phyloP scores from a whole-genome alignment of 108 stramenopile species.

The Cyclotella choctawhatcheeana region DNA sequence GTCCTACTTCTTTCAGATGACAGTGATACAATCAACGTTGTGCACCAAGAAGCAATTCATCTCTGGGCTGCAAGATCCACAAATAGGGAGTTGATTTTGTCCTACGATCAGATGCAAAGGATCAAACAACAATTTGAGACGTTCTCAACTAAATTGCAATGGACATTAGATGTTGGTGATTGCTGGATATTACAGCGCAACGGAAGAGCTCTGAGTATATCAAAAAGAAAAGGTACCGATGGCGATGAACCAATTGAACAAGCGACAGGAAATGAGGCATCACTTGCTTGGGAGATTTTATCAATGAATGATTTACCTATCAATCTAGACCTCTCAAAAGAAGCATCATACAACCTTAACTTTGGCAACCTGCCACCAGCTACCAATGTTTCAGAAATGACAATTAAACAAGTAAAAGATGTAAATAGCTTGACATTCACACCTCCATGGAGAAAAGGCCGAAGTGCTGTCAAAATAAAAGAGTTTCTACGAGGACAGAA shows the following conservation, averaged over 20 bases:
- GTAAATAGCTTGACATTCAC: slow-evolving; percentile 48
- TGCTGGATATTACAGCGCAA: slow-evolving; percentile 61
- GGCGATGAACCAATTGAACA: slow-evolving; percentile 3
- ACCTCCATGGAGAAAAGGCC: slow-evolving; percentile 81
- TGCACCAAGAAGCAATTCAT: slow-evolving; percentile 72
- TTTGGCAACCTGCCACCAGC: slow-evolving; percentile 17
- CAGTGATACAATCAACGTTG: slow-evolving; percentile 28
- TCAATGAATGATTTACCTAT: slow-evolving; percentile 3
- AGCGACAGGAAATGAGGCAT: background rate
- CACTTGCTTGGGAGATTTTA: slow-evolving; percentile 22
- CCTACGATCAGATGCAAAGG: slow-evolving; percentile 64
- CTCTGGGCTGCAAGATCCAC: slow-evolving; percentile 49
- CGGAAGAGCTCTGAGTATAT: slow-evolving; percentile 54
- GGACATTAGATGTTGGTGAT: slow-evolving; percentile 72
- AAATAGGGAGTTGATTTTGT: slow-evolving; percentile 42
- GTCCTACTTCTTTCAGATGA: slow-evolving; percentile 24
- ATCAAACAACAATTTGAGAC: slow-evolving; percentile 61
- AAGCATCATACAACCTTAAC: slow-evolving; percentile 3
- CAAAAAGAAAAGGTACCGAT: slow-evolving; percentile 9
- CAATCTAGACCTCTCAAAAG: no score
- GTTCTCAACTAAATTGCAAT: slow-evolving; percentile 60
- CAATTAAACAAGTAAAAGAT: slow-evolving; percentile 35
- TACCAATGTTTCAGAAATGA: background rate
- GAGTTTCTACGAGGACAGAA: slow-evolving; percentile 93
- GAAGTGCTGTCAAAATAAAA: slow-evolving; percentile 72